These are phyloP conservation scores for Porogramme epimiltina DNA, from an alignment of 1,284 basidiomycete species.

Conservation along the genomic window DNA sequence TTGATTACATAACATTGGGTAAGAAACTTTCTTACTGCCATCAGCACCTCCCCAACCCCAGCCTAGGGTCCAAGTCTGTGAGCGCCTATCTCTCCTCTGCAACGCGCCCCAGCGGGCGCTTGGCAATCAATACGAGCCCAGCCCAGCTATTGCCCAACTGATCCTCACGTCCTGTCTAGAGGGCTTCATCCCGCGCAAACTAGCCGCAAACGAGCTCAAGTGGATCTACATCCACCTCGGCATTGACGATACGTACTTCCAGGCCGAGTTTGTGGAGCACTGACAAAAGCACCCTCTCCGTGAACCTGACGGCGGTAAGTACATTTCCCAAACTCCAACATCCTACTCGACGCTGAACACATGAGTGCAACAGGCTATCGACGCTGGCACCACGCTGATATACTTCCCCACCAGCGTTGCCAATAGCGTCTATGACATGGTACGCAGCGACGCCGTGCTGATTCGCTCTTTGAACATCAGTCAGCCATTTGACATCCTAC, in stretches of 20 bases:
- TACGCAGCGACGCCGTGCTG: constrained; percentile 23
- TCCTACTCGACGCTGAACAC: neutral
- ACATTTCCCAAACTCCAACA: neutral
- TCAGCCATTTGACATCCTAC: too few relatives aligned
- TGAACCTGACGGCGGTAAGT: constrained; percentile 42
- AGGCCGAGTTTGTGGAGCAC: constrained; percentile 68
- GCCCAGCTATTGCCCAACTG: neutral
- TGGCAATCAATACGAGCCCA: too few relatives aligned
- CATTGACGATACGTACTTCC: constrained; percentile 94
- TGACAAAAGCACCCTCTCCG: constrained; percentile 18
- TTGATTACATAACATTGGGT: too few relatives aligned
- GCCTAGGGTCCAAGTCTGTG: too few relatives aligned
- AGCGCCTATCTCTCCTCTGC: too few relatives aligned
- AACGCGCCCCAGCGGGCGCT: too few relatives aligned
- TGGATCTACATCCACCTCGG: constrained; percentile 97
- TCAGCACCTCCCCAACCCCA: too few relatives aligned
- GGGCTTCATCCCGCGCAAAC: constrained; percentile 92
- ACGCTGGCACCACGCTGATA: constrained; percentile 62
- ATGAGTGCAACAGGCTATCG: constrained; percentile 49
- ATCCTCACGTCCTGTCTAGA: constrained; percentile 32
- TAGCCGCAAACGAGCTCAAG: constrained; percentile 87
- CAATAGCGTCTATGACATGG: constrained; percentile 43
- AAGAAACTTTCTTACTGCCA: too few relatives aligned
- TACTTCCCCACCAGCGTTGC: constrained; percentile 48
- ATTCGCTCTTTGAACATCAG: too few relatives aligned